Base-by-base conservation (phyloP, 768 basidiomycete genomes). In the Amanita thiersii region DNA sequence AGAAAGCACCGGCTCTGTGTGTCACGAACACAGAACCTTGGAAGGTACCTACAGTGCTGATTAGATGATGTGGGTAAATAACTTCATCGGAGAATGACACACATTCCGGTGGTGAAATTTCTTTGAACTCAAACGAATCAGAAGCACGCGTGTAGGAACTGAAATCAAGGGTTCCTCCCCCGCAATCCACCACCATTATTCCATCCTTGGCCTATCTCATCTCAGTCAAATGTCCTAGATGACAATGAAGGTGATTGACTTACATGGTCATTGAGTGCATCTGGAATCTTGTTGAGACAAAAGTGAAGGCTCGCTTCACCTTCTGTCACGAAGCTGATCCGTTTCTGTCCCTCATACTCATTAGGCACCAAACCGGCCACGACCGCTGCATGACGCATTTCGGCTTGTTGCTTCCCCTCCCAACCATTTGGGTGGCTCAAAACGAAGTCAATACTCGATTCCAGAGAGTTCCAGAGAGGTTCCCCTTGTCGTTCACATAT, bases 281-380 rank as follows among this genome's bases (percentile, higher is more conserved):
- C 0, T 70, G 77, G 47, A 64, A 79, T 47, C 80, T 71, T 14
- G 79, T 52, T 47, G n/a, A n/a, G n/a, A n/a, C n/a, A n/a, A n/a
- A n/a, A n/a, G n/a, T n/a, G n/a, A n/a, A n/a, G n/a, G n/a, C 70
- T 73, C 0, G 79, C 79, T 52, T 81, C 79, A 0, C 79, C 79
- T 47, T 81, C 77, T 0, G 77, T 79, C 15, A 81, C 66, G 29
- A 81, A 71, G 8, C 68, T 68, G 2, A 81, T 47, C 0, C 73
- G 69, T 1, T 60, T 54, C 20, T 64, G 68, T 0, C 65, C 70
- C 10, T 52, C 59, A 2, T 52, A 40, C 0, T 56, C 62, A 24
- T 39, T 34, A 18, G 35, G 42, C 21, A 43, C 30, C 10, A 43
- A 17, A 10, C 42, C 42, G 4, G 42, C 42, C 18, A 37, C 10